These are phyloP conservation scores for Pyrenopolyporus hunteri DNA, from an alignment of 495 filamentous ascomycete species.

Conservation along the genomic window DNA sequence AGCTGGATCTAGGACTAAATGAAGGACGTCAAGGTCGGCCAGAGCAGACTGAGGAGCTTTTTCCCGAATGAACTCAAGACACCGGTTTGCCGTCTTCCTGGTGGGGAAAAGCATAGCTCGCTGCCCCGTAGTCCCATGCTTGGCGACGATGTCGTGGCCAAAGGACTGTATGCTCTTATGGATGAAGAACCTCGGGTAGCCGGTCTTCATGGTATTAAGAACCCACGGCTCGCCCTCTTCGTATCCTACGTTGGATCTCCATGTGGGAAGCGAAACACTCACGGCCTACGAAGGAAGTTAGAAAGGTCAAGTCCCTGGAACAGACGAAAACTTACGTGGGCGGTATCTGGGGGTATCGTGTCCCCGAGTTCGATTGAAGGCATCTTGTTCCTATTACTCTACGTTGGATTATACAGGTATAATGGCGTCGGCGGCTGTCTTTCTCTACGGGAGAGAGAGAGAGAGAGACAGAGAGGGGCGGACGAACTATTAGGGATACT, in stretches of 20 bases:
- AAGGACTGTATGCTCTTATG: slow-evolving; percentile 82
- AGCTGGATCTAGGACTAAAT: slow-evolving; percentile 65
- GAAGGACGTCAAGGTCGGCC: slow-evolving; percentile 64
- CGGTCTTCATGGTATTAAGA: slow-evolving; percentile 80
- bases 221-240: slow-evolving; percentile 93
- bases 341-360: slow-evolving; percentile 65
- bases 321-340: slow-evolving; percentile 56
- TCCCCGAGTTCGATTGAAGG: slow-evolving; percentile 55
- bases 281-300: slow-evolving; percentile 69
- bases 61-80: slow-evolving; percentile 70
- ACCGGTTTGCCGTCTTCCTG: slow-evolving; percentile 66
- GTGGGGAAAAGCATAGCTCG: slow-evolving; percentile 84
- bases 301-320: background rate
- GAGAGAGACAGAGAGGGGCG: background rate
- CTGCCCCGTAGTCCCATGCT: slow-evolving; percentile 65
- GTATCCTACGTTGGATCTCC: slow-evolving; percentile 87
- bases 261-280: slow-evolving; percentile 94
- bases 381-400: slow-evolving; percentile 38
- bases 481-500: background rate
- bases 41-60: slow-evolving; percentile 56
- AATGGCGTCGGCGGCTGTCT: too few relatives aligned
- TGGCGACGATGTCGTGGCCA: slow-evolving; percentile 67
- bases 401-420: background rate
- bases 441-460: background rate
- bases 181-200: slow-evolving; percentile 98